phyloP scores from a whole-genome alignment of 164 flowering plant genomes.

The Aristolochia fimbriata region DNA sequence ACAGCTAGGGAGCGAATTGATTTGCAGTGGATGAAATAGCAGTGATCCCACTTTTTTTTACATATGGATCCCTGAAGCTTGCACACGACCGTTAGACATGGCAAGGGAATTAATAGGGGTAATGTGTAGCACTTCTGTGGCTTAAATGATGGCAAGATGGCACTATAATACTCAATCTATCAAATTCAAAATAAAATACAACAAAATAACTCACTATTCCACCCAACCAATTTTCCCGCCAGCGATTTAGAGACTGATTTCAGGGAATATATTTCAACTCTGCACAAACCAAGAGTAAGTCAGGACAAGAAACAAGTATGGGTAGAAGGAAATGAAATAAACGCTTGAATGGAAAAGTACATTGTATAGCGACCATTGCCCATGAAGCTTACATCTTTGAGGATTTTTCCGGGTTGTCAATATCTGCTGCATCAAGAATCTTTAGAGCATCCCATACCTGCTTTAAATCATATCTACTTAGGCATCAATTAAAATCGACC shows the following conservation, averaged over 20 bases:
- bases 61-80: too few relatives aligned
- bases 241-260: constrained; percentile 32
- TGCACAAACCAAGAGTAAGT: constrained; percentile 12
- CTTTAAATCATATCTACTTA: not conserved
- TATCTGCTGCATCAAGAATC: constrained; percentile 52
- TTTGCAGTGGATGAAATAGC: not conserved
- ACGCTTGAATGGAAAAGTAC: too few relatives aligned
- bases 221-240: constrained; percentile 55
- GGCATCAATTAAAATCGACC: not conserved
- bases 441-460: constrained; percentile 57
- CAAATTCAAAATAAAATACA: too few relatives aligned
- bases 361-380: too few relatives aligned
- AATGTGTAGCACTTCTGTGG: too few relatives aligned
- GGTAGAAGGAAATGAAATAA: too few relatives aligned
- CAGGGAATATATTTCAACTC: constrained; percentile 45
- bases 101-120: not conserved
- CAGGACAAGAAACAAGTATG: not conserved
- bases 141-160: too few relatives aligned
- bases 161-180: not conserved
- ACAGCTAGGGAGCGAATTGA: not conserved
- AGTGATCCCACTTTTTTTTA: not conserved
- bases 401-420: constrained; percentile 39
- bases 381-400: constrained; percentile 21
- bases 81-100: not conserved
- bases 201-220: constrained; percentile 40